Base-by-base conservation (phyloP, 2,329 filamentous ascomycete species). In the Cylindrodendrum hubeiense region DNA sequence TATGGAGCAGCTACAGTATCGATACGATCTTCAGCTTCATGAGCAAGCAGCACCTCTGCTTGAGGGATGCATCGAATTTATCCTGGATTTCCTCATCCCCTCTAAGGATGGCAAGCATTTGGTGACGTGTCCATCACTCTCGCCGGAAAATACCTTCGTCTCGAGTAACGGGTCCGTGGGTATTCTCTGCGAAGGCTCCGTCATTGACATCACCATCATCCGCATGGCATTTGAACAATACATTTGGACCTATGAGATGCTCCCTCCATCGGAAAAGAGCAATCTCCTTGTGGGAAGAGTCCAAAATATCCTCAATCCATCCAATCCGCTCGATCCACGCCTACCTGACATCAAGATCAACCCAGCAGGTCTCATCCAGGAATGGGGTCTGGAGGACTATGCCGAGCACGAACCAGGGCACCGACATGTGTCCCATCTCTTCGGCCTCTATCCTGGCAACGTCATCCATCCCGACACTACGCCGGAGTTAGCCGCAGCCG, bases 401-500 rank as follows among this genome's bases (percentile, higher is more conserved):
- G 66, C 71, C 10, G 82, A 79, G 64, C 74, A 78, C 4, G 84
- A 86, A 51, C 82, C 81, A 0, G 84, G 84, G 0, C 84, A 87
- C 63, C 79, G 85, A 1, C 85, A 87, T 53, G 78, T 86, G 4
- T 86, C 83, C 0, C 84, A 85, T 62, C 76, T 86, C 1, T 86
- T 82, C 65, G 84, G 79, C 0, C 77, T 87, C 3, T 82, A 83
- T 56, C 85, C 85, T 0, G 83, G 83, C 0, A 77, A 71, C 1
- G 55, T 63, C 2, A 73, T 74, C 19, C 62, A 67, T 5, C 66
- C 74, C 1, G 66, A 71, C 12, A 65, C 65, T 0, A 53, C 67
- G 0, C 67, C 72, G 0, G 69, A 71, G 0, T 55, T 79, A 4
- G 67, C 69, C 2, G 63, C 67, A 0, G 78, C 79, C 6, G 76